Evolutionary conservation across 257 asterid genomes (phyloP).

Genomic region (Solanum piurae): DNA sequence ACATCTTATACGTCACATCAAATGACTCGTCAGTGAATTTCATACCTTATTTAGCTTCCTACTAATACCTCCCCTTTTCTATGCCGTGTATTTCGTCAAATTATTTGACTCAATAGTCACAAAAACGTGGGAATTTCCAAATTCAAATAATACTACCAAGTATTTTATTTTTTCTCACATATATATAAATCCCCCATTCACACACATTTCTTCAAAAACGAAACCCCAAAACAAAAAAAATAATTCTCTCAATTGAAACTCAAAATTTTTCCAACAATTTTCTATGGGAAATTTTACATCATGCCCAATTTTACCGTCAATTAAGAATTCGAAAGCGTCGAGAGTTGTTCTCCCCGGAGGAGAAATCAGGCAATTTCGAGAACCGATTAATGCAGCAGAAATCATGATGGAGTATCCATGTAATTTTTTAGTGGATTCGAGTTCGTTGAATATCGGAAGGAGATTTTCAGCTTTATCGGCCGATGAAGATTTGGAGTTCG

Average conservation of each 20-base stretch:
- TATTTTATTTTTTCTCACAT: not conserved
- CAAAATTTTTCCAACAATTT: not conserved
- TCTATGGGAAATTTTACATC: constrained; percentile 21
- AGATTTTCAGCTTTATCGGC: constrained; percentile 35
- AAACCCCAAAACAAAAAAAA: not conserved
- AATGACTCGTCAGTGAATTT: not conserved
- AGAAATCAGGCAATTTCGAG: constrained; percentile 22
- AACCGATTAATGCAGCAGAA: constrained; percentile 25
- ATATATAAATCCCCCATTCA: not conserved
- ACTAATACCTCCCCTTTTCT: not conserved
- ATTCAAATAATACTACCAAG: not conserved
- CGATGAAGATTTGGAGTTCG: constrained; percentile 41
- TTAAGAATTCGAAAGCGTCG: constrained; percentile 14
- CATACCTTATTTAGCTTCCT: not conserved
- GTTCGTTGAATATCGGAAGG: constrained; percentile 22
- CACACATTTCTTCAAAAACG: not conserved
- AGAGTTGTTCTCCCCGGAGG: constrained; percentile 27
- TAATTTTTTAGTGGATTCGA: constrained; percentile 23
- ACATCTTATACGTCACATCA: too few relatives aligned
- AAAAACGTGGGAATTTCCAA: not conserved
- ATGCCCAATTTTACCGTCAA: constrained; percentile 5
- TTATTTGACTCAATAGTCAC: not conserved
- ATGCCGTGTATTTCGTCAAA: not conserved
- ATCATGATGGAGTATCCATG: constrained; percentile 24
- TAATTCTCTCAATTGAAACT: not conserved